phyloP scores from a whole-genome alignment of 1,139 yeast genomes.

The Arxiozyma heterogenica region DNA sequence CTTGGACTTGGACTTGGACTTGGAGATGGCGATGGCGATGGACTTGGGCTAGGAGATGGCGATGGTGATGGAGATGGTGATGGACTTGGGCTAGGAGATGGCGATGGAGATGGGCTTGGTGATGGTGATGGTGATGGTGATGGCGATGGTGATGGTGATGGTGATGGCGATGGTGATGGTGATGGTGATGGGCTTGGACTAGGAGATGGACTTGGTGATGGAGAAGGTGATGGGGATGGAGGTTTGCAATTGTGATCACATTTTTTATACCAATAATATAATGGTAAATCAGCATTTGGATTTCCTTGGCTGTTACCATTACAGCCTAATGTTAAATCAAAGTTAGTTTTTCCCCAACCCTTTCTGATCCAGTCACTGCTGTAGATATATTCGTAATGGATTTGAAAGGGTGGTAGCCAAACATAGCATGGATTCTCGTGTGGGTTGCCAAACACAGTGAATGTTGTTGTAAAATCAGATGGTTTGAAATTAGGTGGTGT shows the following conservation, averaged over 20 bases:
- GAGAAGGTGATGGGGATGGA: neutral
- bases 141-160: too few relatives aligned
- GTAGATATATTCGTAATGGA: conserved; percentile 26
- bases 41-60: too few relatives aligned
- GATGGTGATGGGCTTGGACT: neutral
- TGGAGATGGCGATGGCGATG: too few relatives aligned
- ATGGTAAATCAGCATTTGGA: conserved; percentile 25
- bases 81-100: too few relatives aligned
- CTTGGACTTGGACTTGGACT: too few relatives aligned
- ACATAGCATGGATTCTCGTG: conserved; percentile 4
- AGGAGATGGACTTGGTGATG: neutral
- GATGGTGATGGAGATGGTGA: too few relatives aligned
- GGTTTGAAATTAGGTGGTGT: conserved; percentile 17
- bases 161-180: too few relatives aligned
- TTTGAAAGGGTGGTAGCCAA: conserved; percentile 26
- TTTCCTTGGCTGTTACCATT: conserved; percentile 22
- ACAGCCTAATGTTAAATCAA: conserved; percentile 29
- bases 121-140: too few relatives aligned
- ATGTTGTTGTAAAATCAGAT: conserved; percentile 24
- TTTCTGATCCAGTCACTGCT: conserved; percentile 11
- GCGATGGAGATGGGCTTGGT: too few relatives aligned
- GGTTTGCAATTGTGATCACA: neutral
- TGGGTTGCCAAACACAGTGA: conserved; percentile 17
- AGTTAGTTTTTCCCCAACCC: conserved; percentile 14
- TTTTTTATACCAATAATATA: conserved; percentile 25